Evolutionary conservation across 306 rosid genomes (phyloP).

Genomic region (Quercus gilva): DNA sequence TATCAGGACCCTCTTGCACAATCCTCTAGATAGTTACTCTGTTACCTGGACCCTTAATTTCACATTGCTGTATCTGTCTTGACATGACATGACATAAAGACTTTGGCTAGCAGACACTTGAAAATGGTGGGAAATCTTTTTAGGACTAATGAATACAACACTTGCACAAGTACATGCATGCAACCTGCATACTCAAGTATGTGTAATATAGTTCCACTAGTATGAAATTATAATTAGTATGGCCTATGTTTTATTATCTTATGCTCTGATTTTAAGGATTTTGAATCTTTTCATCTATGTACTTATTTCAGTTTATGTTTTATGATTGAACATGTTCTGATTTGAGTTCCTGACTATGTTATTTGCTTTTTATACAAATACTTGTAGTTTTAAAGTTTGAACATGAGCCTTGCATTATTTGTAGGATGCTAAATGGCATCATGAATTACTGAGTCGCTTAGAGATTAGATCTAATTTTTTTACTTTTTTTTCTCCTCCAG

Average conservation of each 20-base stretch:
- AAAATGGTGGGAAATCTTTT: neutral
- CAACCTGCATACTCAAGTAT: neutral
- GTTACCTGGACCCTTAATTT: neutral
- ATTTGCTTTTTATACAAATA: neutral
- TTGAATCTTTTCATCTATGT: neutral
- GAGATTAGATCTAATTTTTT: constrained; percentile 25
- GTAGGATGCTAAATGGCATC: neutral
- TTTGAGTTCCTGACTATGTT: neutral
- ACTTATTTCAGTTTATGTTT: neutral
- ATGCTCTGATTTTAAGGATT: neutral
- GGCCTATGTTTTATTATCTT: neutral
- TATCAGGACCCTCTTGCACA: neutral
- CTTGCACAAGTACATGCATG: neutral
- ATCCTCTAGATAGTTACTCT: neutral
- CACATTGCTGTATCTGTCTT: neutral
- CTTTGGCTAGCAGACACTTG: neutral
- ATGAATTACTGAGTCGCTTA: neutral
- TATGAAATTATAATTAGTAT: neutral
- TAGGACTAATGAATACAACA: neutral
- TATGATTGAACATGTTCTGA: neutral
- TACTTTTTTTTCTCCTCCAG: constrained; percentile 46
- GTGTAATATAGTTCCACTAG: neutral
- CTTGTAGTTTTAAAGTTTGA: neutral
- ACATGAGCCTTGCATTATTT: neutral
- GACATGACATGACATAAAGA: neutral